Evolutionary conservation across 768 basidiomycete genomes (phyloP).

Genomic region (Gloeophyllum trabeum): DNA sequence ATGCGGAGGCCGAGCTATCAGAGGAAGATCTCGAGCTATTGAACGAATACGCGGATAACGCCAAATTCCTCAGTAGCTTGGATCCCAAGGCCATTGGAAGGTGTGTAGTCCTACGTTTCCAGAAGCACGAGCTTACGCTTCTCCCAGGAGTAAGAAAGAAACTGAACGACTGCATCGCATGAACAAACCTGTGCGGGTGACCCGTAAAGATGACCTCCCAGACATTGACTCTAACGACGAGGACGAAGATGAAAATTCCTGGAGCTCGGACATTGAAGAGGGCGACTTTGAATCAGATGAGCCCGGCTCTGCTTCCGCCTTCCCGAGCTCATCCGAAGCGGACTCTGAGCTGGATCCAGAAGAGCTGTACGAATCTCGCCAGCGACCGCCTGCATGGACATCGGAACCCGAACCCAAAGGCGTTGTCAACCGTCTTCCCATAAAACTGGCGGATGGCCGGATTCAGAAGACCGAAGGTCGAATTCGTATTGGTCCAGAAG

Average conservation of each 20-base stretch:
- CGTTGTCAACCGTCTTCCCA: slow-evolving; percentile 60
- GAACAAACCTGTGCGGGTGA: slow-evolving; percentile 40
- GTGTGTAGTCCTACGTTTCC: slow-evolving; percentile 27
- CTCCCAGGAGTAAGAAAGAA: slow-evolving; percentile 73
- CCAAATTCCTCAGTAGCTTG: slow-evolving; percentile 56
- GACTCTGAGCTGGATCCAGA: slow-evolving; percentile 32
- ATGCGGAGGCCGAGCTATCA: slow-evolving; percentile 46
- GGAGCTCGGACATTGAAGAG: slow-evolving; percentile 33
- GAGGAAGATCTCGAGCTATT: slow-evolving; percentile 63
- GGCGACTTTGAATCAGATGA: slow-evolving; percentile 9
- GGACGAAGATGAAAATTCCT: slow-evolving; percentile 39
- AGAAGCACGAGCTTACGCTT: slow-evolving; percentile 4
- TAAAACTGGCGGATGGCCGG: slow-evolving; percentile 76
- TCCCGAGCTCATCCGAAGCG: too few relatives aligned
- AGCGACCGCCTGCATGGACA: slow-evolving; percentile 28
- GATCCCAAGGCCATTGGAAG: slow-evolving; percentile 75
- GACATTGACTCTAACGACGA: slow-evolving; percentile 59
- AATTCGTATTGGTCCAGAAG: slow-evolving; percentile 16
- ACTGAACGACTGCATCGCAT: slow-evolving; percentile 59
- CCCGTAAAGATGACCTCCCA: slow-evolving; percentile 48
- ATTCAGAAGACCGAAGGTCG: slow-evolving; percentile 47
- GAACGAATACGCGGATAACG: slow-evolving; percentile 48
- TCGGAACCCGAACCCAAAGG: slow-evolving; percentile 36
- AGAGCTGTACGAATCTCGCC: slow-evolving; percentile 71
- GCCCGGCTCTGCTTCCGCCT: too few relatives aligned